A percentile compares a stretch with the other conserved stretches of the same genome.
Evolutionary conservation across 805 yeast species (phyloP).

Genomic region (Nakazawaea ambrosiae): DNA sequence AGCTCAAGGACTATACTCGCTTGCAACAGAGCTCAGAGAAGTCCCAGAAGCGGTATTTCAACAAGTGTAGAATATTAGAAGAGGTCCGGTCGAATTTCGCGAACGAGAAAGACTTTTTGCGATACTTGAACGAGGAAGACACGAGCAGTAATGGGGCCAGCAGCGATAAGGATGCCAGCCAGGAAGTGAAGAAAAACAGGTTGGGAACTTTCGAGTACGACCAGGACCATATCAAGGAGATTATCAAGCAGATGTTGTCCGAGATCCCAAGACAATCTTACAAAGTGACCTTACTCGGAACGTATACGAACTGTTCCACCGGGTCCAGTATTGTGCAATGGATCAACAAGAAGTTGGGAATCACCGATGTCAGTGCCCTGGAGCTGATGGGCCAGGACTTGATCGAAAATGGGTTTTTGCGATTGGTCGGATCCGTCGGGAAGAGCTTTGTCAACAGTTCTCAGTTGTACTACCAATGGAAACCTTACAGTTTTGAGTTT

Average conservation of each 20-base stretch:
- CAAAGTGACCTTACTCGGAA: constrained; percentile 64
- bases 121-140: constrained; percentile 16
- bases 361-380: constrained; percentile 40
- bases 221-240: constrained; percentile 29
- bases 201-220: constrained; percentile 23
- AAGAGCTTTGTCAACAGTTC: constrained; percentile 64
- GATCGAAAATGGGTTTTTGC: constrained; percentile 50
- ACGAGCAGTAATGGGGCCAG: not conserved
- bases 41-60: constrained; percentile 60
- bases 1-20: constrained; percentile 45
- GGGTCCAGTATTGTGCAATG: constrained; percentile 59
- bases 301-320: constrained; percentile 52
- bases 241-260: constrained; percentile 34
- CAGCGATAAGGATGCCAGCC: constrained; percentile 10
- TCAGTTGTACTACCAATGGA: constrained; percentile 77
- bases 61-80: constrained; percentile 68
- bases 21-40: constrained; percentile 41
- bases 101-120: constrained; percentile 35
- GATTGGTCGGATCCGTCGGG: constrained; percentile 58
- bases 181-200: constrained; percentile 1
- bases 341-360: constrained; percentile 41
- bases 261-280: constrained; percentile 47
- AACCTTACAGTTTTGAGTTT: constrained; percentile 53
- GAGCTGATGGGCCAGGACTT: constrained; percentile 74
- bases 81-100: constrained; percentile 45